These are phyloP conservation scores for Cytidiella melzeri DNA, from an alignment of 768 basidiomycete genomes.

Conservation along the genomic window DNA sequence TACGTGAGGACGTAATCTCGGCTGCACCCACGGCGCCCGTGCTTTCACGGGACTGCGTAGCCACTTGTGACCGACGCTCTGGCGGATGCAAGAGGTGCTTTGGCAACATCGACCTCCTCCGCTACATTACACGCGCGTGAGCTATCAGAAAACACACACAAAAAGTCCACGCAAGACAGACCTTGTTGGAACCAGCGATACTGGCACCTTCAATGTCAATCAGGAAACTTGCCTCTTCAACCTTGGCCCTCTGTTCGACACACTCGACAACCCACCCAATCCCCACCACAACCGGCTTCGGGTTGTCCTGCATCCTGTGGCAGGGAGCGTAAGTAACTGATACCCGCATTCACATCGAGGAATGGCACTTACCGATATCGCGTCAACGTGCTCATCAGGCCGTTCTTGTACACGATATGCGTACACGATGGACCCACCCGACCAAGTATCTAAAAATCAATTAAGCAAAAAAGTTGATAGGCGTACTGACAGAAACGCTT, in stretches of 20 bases:
- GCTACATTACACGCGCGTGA: slow-evolving; percentile 33
- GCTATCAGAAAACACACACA: not conserved
- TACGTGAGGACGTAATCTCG: slow-evolving; percentile 16
- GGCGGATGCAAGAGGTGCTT: slow-evolving; percentile 36
- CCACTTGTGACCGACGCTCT: slow-evolving; percentile 4
- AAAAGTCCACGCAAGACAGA: slow-evolving; percentile 21
- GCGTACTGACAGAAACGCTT: slow-evolving; percentile 16
- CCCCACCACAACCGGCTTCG: slow-evolving; percentile 68
- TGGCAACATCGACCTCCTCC: slow-evolving; percentile 70
- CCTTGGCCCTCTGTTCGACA: slow-evolving; percentile 55
- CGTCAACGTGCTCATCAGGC: slow-evolving; percentile 63
- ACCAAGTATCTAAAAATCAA: slow-evolving; percentile 42
- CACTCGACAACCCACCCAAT: slow-evolving; percentile 90
- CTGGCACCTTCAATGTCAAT: slow-evolving; percentile 56
- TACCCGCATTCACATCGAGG: not conserved
- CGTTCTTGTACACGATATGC: slow-evolving; percentile 84
- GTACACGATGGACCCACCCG: slow-evolving; percentile 71
- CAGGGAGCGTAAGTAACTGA: not conserved
- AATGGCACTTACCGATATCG: slow-evolving; percentile 52
- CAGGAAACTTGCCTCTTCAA: slow-evolving; percentile 61
- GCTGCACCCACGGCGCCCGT: too few species aligned
- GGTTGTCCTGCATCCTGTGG: slow-evolving; percentile 55
- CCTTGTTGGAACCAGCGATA: slow-evolving; percentile 60
- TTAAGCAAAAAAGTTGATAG: not conserved
- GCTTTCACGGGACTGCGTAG: not conserved